These are phyloP conservation scores for Corinectria fuckeliana DNA, from an alignment of 2,329 filamentous ascomycete genomes.

Conservation along the genomic window DNA sequence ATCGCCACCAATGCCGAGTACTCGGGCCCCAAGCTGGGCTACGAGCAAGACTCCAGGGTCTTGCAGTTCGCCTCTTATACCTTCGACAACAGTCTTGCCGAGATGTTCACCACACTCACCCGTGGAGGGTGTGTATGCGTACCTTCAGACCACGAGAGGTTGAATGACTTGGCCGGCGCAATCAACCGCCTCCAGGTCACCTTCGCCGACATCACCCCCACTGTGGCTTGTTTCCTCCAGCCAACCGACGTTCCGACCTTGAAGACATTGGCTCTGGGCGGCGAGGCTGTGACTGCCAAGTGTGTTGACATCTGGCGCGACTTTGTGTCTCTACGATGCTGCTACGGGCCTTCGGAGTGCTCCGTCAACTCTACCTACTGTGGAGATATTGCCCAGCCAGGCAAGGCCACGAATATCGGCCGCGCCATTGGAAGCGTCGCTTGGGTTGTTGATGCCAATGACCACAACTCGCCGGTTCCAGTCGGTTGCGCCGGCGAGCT, in stretches of 20 bases:
- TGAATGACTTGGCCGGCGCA: constrained; percentile 21
- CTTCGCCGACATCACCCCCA: constrained; percentile 26
- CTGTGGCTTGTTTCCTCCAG: constrained; percentile 23
- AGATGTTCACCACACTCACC: constrained; percentile 24
- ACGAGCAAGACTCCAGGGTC: constrained; percentile 17
- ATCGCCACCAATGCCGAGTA: constrained; percentile 19
- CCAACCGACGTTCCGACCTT: constrained; percentile 21
- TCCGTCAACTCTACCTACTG: constrained; percentile 22
- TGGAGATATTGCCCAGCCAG: constrained; percentile 20
- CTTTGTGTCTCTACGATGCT: constrained; percentile 24
- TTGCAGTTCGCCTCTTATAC: constrained; percentile 31
- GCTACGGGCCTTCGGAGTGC: constrained; percentile 27
- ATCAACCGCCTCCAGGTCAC: constrained; percentile 22
- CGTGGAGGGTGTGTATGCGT: constrained; percentile 26
- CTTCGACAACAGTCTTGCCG: constrained; percentile 26
- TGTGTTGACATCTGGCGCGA: constrained; percentile 28
- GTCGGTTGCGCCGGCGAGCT: constrained; percentile 25
- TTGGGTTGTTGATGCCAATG: constrained; percentile 21
- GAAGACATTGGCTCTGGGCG: constrained; percentile 23
- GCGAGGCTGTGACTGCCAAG: constrained; percentile 26
- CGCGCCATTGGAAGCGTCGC: constrained; percentile 19
- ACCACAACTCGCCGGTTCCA: constrained; percentile 12
- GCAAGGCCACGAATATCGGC: constrained; percentile 26
- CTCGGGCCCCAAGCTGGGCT: constrained; percentile 20
- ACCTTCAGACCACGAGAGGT: constrained; percentile 26